Percentiles rank a stretch among this genome's conserved stretches.
Evolutionary conservation across 2,329 filamentous ascomycete species (phyloP).

Genomic region (Claviceps humidiphila): DNA sequence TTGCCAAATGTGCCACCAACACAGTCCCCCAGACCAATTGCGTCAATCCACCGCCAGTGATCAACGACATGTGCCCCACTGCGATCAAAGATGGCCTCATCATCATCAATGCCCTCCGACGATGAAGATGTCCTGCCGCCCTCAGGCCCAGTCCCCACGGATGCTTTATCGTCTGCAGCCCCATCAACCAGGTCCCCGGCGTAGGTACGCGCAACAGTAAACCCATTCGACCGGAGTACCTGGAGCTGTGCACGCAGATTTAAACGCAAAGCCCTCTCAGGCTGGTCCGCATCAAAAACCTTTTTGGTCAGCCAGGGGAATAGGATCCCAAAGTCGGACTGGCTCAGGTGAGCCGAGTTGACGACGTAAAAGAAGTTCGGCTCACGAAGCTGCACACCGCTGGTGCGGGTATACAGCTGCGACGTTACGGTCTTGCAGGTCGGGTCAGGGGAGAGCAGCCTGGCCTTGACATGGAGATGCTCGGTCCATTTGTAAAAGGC

Average conservation of each 20-base stretch:
- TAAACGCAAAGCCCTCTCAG: conserved; percentile 43
- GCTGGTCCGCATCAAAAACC: conserved; percentile 43
- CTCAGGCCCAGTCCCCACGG: conserved; percentile 9
- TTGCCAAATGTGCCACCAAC: conserved; percentile 17
- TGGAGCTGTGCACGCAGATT: conserved; percentile 47
- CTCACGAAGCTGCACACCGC: conserved; percentile 29
- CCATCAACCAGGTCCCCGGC: conserved; percentile 37
- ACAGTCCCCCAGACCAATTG: conserved; percentile 32
- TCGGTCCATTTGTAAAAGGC: conserved; percentile 67
- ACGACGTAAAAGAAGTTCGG: conserved; percentile 65
- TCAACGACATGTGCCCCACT: conserved; percentile 26
- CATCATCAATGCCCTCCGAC: conserved; percentile 29
- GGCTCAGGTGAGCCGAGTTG: conserved; percentile 65
- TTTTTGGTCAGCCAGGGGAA: conserved; percentile 58
- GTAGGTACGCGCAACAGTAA: conserved; percentile 37
- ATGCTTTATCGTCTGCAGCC: conserved; percentile 23
- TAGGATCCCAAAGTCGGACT: conserved; percentile 71
- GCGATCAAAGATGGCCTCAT: conserved; percentile 37
- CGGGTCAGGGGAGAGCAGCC: conserved; percentile 46
- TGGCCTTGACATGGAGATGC: conserved; percentile 57
- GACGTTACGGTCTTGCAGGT: conserved; percentile 27
- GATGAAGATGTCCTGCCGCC: conserved; percentile 1
- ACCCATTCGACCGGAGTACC: conserved; percentile 35
- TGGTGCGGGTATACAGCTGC: conserved; percentile 27
- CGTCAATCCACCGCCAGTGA: conserved; percentile 40